Base-by-base conservation (phyloP, 345 rosid species). In the Diplotaxis tenuifolia region DNA sequence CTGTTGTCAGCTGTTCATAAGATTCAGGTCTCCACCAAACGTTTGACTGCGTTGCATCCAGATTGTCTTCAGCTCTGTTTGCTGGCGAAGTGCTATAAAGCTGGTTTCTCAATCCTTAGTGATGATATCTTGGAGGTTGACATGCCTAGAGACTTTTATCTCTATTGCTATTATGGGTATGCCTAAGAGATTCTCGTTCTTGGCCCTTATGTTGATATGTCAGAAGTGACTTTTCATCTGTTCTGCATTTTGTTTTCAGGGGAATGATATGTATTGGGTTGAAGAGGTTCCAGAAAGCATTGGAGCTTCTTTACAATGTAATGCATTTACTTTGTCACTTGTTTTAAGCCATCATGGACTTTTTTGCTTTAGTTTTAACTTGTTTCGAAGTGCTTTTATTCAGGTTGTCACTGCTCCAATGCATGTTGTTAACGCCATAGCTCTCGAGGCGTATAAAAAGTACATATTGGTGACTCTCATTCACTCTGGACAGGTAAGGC, bases 371-470 rank as follows among this genome's bases (percentile, higher is more conserved):
- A 59, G 56, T 28, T 74, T 14, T 73, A 55, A 62, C 68, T 42
- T 57, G 25, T 27, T 63, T n/a, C 36, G 9, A 58, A 65, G 58
- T 32, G 63, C 69, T 4, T 59, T 74, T 23, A 47, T 32, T 50
- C 78, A 96, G 99, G 98, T 86, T 70, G 92, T 92, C 76, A 92
- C 97, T 58, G 92, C 99, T 76, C 98, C 98, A 31, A 92, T 90
- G 97, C 70, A 83, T 74, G 10, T 65, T 4, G 76, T 83, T 75
- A 96, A 81, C 80, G 96, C 97, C 54, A 90, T 96, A 66, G 94
- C 96, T 34, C 79, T 90, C 55, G 98, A 96, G 86, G 96, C 97
- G 8, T 90, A 90, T 86, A 90, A 88, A 86, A 96, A 96, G 78
- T 87, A 90, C 78, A 82, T 88, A 71, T 64, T 92, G 83, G 97